Conservation (phyloP, 2,329 filamentous ascomycete species). For the Rachicladosporium sp. region DNA sequence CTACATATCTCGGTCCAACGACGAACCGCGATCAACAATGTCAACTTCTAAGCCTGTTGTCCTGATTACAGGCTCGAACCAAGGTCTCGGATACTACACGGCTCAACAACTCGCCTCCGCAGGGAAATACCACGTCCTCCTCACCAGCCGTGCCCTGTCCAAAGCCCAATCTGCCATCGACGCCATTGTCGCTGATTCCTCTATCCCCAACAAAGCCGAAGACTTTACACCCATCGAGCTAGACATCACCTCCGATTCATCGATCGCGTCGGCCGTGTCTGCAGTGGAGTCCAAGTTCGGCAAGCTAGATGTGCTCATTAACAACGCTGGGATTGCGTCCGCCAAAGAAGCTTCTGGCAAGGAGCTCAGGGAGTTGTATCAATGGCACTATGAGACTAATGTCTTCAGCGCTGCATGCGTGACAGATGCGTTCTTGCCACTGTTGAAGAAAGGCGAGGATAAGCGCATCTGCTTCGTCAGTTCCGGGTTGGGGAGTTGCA, state of each 20-base stretch:
- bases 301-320: slow-evolving; percentile 28
- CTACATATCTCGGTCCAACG: too few species aligned
- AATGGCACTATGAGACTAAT: slow-evolving; percentile 29
- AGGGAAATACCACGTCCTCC: slow-evolving; percentile 24
- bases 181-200: slow-evolving; percentile 19
- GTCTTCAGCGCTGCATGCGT: slow-evolving; percentile 35
- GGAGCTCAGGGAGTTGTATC: slow-evolving; percentile 19
- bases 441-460: slow-evolving; percentile 32
- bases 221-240: slow-evolving; percentile 15
- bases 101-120: slow-evolving; percentile 27
- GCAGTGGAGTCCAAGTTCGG: slow-evolving; percentile 10
- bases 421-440: slow-evolving; percentile 30
- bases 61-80: slow-evolving; percentile 32
- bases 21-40: background rate
- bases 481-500: slow-evolving; percentile 16
- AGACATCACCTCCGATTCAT: slow-evolving; percentile 16
- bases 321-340: slow-evolving; percentile 25
- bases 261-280: slow-evolving; percentile 14
- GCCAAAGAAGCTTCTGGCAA: slow-evolving; percentile 7
- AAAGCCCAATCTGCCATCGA: slow-evolving; percentile 27
- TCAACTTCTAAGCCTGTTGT: slow-evolving; percentile 15
- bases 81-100: slow-evolving; percentile 32
- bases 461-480: slow-evolving; percentile 36
- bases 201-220: slow-evolving; percentile 11
- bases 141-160: slow-evolving; percentile 25